Base-by-base conservation (phyloP, 2,329 filamentous ascomycete species). In the Magnaporthiopsis poae region DNA sequence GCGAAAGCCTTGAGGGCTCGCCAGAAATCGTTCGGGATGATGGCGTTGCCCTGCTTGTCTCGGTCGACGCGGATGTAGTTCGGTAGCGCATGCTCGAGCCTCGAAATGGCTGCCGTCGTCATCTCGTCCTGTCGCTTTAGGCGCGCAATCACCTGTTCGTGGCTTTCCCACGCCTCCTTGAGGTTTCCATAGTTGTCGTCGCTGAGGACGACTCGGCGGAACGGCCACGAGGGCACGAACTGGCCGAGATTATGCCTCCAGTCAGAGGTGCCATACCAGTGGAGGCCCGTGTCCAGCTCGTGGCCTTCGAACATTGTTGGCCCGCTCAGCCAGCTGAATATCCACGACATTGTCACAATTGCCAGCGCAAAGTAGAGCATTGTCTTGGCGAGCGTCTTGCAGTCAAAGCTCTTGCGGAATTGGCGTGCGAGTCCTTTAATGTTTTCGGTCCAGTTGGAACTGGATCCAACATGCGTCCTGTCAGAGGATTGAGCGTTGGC, bases 1-100 rank as follows among this genome's bases (percentile, higher is more conserved):
- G 90, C 82, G 67, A 82, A 79, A 65, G 83, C 81, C 31, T 80
- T 79, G 11, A 92, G 74, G 0, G 88, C 88, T 66, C 85, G 79
- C 84, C 86, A 92, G 68, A 92, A 90, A 2, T 86, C 81, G 31
- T 84, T 79, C 0, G 83, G 77, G 21, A 91, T 82, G 29, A 83
- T 76, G 0, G 79, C 75, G 12, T 82, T 80, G 18, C 87, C 88
- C 36, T 83, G 74, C 46, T 77, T 74, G 67, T 82, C 77, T 9
- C 80, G 79, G 18, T 82, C 79, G 69, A 89, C 81, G 68, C 84
- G 82, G 5, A 91, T 77, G 12, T 82, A 71, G 15, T 82, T 79
- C 0, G 89, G 88, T 3, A 91, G 74, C 4, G 83, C 75, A 0
- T 76, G 71, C 62, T 82, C 73, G 2, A 89, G 72, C 46, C 79